A percentile compares a stretch with the other conserved stretches of the same genome.
Conservation (phyloP, 225 moss, liverwort and hornwort genomes). For the Physcomitrellopsis africana region DNA sequence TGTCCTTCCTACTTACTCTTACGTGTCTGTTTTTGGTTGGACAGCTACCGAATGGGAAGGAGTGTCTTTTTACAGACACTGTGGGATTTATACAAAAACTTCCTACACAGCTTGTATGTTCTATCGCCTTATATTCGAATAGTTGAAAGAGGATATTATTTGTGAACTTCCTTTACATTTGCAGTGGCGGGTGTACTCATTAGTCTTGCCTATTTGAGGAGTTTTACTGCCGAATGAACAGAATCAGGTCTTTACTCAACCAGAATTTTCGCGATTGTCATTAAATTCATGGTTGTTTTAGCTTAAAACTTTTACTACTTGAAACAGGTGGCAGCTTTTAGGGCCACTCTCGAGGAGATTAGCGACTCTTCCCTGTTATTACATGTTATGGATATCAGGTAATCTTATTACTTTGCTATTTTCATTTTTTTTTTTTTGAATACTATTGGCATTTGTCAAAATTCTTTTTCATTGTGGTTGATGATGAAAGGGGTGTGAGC, state of each 20-base stretch:
- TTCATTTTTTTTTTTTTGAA: not conserved
- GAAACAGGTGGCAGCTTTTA: slow-evolving; percentile 94
- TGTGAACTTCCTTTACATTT: slow-evolving; percentile 4
- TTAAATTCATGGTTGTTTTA: not conserved
- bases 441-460: not conserved
- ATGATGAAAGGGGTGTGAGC: not conserved
- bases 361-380: slow-evolving; percentile 90
- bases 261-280: not conserved
- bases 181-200: not conserved
- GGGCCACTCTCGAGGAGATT: slow-evolving; percentile 97
- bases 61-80: slow-evolving; percentile 93
- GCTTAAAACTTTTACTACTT: slow-evolving; percentile 9
- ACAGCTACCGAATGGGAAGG: slow-evolving; percentile 95
- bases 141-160: slow-evolving; percentile 6
- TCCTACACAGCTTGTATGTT: slow-evolving; percentile 89
- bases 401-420: slow-evolving; percentile 13
- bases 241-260: not conserved
- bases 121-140: slow-evolving; percentile 8
- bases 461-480: not conserved
- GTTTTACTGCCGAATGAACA: slow-evolving; percentile 3
- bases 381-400: slow-evolving; percentile 98
- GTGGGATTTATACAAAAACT: slow-evolving; percentile 99
- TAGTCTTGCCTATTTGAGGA: slow-evolving; percentile 3
- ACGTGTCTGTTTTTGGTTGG: slow-evolving; percentile 19
- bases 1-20: slow-evolving; percentile 20